phyloP scores from a whole-genome alignment of 2,329 filamentous ascomycete species.

The Teratosphaeria destructans region DNA sequence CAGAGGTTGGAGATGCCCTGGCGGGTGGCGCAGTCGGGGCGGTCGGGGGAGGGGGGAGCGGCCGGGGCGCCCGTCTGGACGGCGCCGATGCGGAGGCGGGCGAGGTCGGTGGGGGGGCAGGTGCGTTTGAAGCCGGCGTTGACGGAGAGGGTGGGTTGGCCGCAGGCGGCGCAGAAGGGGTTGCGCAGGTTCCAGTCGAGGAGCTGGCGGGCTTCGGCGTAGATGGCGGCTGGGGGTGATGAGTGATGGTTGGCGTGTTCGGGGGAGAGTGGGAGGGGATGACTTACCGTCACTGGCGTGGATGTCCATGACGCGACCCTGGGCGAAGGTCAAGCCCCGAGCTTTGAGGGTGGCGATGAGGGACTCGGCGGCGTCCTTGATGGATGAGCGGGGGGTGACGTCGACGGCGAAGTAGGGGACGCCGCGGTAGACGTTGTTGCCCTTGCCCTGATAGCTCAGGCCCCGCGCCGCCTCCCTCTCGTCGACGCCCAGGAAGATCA shows the following conservation, averaged over 20 bases:
- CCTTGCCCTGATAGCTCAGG: conserved; percentile 52
- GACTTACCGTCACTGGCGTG: conserved; percentile 49
- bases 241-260: background rate
- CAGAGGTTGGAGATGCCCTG: conserved; percentile 79
- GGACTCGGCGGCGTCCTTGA: conserved; percentile 51
- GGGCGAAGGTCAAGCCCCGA: conserved; percentile 54
- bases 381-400: conserved; percentile 56
- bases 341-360: conserved; percentile 52
- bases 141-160: conserved; percentile 66
- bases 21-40: conserved; percentile 67
- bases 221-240: conserved; percentile 62
- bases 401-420: conserved; percentile 84
- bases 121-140: conserved; percentile 72
- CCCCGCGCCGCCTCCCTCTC: conserved; percentile 45
- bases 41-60: conserved; percentile 35
- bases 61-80: background rate
- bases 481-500: conserved; percentile 79
- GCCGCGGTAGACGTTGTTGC: conserved; percentile 59
- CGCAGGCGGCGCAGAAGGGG: conserved; percentile 84
- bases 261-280: conserved; percentile 2
- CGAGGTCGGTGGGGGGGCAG: conserved; percentile 61
- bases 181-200: conserved; percentile 93
- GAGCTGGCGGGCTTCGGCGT: conserved; percentile 76
- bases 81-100: conserved; percentile 14
- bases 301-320: conserved; percentile 55